Evolutionary conservation across 2,329 filamentous ascomycete species (phyloP).

Genomic region (Didymella keratinophila): DNA sequence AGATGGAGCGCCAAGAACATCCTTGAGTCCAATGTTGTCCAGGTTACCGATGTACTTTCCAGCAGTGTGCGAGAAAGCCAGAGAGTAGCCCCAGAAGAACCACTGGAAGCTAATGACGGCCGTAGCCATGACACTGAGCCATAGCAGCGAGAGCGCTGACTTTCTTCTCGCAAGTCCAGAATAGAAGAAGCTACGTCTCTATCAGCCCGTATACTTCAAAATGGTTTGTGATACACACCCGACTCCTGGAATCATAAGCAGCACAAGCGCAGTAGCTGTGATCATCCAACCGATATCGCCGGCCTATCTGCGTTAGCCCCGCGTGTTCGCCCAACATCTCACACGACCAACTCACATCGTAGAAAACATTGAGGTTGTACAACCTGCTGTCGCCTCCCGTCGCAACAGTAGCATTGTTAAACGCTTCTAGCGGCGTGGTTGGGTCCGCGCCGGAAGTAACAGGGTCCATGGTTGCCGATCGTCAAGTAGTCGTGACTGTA

Average conservation of each 20-base stretch:
- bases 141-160: slow-evolving; percentile 85
- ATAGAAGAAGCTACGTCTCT: slow-evolving; percentile 78
- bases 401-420: slow-evolving; percentile 66
- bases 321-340: slow-evolving; percentile 21
- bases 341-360: slow-evolving; percentile 66
- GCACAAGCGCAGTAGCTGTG: slow-evolving; percentile 76
- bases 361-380: slow-evolving; percentile 83
- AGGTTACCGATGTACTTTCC: slow-evolving; percentile 80
- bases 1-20: slow-evolving; percentile 77
- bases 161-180: slow-evolving; percentile 88
- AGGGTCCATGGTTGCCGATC: slow-evolving; percentile 39
- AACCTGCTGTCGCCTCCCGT: slow-evolving; percentile 72
- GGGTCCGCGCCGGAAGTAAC: slow-evolving; percentile 37
- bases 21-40: slow-evolving; percentile 78
- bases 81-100: slow-evolving; percentile 94
- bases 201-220: neutral
- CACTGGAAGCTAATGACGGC: slow-evolving; percentile 87
- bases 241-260: slow-evolving; percentile 93
- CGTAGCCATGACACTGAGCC: slow-evolving; percentile 82
- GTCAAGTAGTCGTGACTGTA: slow-evolving; percentile 3
- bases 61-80: slow-evolving; percentile 81
- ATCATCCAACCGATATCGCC: slow-evolving; percentile 87
- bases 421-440: slow-evolving; percentile 45
- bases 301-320: slow-evolving; percentile 60
- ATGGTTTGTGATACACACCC: slow-evolving; percentile 58